Conservation (phyloP, 768 basidiomycete genomes). For the Boletus coccyginus region DNA sequence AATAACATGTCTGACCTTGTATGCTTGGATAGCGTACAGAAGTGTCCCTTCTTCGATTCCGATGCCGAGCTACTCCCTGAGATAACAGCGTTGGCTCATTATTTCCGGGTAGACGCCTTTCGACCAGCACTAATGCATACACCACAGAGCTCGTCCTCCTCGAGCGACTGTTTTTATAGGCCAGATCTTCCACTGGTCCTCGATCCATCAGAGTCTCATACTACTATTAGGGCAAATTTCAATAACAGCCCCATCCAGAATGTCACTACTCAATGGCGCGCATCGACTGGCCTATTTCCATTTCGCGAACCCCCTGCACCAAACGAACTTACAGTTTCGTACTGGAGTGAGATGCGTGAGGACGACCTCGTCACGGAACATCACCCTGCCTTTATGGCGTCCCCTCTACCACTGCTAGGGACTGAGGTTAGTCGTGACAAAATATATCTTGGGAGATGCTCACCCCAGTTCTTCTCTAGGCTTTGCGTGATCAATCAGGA, state of each 20-base stretch:
- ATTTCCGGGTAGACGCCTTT: conserved; percentile 2
- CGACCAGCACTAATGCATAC: neutral
- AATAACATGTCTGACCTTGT: neutral
- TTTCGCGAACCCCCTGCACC: neutral
- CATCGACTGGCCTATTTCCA: neutral
- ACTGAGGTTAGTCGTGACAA: neutral
- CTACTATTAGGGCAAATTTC: neutral
- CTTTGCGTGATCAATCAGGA: neutral
- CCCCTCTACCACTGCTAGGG: neutral
- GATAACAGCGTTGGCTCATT: neutral
- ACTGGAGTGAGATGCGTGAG: neutral
- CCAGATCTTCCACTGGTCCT: neutral
- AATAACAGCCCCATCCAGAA: neutral
- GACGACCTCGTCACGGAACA: neutral
- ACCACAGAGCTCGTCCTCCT: neutral
- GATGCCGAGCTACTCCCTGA: neutral
- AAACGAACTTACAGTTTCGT: neutral
- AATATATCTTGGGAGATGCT: neutral
- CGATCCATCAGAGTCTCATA: neutral
- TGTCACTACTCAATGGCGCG: neutral
- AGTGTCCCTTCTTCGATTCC: neutral
- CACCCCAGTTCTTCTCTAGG: neutral
- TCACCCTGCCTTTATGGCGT: neutral
- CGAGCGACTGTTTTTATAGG: too few species aligned
- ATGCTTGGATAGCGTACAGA: neutral